phyloP scores from a whole-genome alignment of 2,329 filamentous ascomycete genomes.

The Fusarium redolens region DNA sequence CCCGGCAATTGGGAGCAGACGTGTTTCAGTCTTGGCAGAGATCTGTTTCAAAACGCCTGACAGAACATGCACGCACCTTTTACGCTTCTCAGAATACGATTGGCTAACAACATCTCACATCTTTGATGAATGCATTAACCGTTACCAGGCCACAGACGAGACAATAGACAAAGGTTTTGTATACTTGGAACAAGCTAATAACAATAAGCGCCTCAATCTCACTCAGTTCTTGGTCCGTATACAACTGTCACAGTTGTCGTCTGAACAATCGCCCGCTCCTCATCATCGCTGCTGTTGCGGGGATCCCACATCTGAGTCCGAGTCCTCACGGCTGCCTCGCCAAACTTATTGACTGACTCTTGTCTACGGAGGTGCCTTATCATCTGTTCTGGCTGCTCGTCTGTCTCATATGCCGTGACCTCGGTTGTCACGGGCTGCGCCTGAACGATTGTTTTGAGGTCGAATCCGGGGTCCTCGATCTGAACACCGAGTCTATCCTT shows the following conservation, averaged over 20 bases:
- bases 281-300: slow-evolving; percentile 23
- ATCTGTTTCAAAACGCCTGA: slow-evolving; percentile 2
- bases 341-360: slow-evolving; percentile 41
- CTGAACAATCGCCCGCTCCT: slow-evolving; percentile 39
- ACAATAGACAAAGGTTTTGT: neutral
- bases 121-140: neutral
- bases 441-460: slow-evolving; percentile 39
- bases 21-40: slow-evolving; percentile 23
- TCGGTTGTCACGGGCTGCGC: slow-evolving; percentile 35
- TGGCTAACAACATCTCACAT: neutral
- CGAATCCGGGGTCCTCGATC: slow-evolving; percentile 29
- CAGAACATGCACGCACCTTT: neutral
- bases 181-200: neutral
- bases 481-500: slow-evolving; percentile 20
- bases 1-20: neutral
- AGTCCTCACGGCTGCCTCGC: slow-evolving; percentile 13
- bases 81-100: neutral
- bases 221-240: slow-evolving; percentile 30
- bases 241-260: slow-evolving; percentile 43
- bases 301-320: slow-evolving; percentile 20
- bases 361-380: slow-evolving; percentile 36
- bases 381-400: slow-evolving; percentile 25
- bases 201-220: slow-evolving; percentile 3
- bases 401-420: slow-evolving; percentile 23
- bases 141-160: neutral